These are phyloP conservation scores for Phytophthora aleatoria DNA, from an alignment of 352 stramenopile genomes.

Conservation along the genomic window DNA sequence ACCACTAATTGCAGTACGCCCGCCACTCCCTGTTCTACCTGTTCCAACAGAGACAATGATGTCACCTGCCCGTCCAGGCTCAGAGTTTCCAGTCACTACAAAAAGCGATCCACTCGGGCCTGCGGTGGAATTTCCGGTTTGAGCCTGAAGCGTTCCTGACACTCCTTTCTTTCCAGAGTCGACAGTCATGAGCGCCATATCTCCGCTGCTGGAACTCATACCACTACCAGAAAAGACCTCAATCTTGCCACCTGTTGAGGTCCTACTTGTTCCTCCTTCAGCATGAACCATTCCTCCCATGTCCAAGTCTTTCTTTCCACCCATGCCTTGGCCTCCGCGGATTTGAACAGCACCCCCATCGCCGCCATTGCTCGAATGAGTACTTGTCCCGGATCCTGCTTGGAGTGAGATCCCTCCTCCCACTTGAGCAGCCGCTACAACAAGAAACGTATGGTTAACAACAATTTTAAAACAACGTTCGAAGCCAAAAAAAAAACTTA, in stretches of 20 bases:
- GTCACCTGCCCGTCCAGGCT: conserved; percentile 71
- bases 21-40: conserved; percentile 85
- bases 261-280: conserved; percentile 56
- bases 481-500: conserved; percentile 27
- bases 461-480: neutral
- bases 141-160: conserved; percentile 74
- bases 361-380: conserved; percentile 53
- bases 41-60: conserved; percentile 81
- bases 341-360: conserved; percentile 64
- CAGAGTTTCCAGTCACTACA: conserved; percentile 75
- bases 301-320: conserved; percentile 44
- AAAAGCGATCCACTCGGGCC: conserved; percentile 76
- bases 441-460: conserved; percentile 14
- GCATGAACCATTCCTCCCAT: conserved; percentile 62
- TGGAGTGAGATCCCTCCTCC: conserved; percentile 57
- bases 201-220: conserved; percentile 58
- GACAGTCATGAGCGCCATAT: conserved; percentile 62
- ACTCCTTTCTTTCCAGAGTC: conserved; percentile 81
- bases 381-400: conserved; percentile 59
- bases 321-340: conserved; percentile 60
- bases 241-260: conserved; percentile 66
- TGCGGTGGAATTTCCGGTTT: conserved; percentile 70
- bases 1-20: conserved; percentile 72
- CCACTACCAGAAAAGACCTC: conserved; percentile 62
- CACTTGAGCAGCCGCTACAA: conserved; percentile 37